Evolutionary conservation across 192 early-diverging fungal genomes (phyloP), one percentile per base, ranked within the genome.

Genomic region (Nowakowskiella sp.): DNA sequence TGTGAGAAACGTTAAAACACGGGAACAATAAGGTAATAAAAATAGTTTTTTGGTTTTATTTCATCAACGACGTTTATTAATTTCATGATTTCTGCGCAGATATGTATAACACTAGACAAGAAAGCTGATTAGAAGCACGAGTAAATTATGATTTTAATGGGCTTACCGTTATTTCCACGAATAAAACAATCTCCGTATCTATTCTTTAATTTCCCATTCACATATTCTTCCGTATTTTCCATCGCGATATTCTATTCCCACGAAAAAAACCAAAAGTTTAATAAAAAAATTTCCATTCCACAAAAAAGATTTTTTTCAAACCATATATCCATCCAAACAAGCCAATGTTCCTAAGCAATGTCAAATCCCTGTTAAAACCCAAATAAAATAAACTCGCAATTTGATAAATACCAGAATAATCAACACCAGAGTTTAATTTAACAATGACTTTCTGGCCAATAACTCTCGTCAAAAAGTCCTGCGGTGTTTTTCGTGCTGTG

Each of bases 121-220:
- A 39, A 39, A 13, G 19, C 19, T 39, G 36, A 19, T 39, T 13
- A 39, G 36, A 13, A 39, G 19, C 13, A 39, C 13, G 19, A 39
- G 19, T 13, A 39, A 19, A 39, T 13, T 13, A 19, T 39, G 19
- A 39, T 39, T 13, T 39, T 39, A 13, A 39, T 39, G 13, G 13
- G 13, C 31, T 50, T 81, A 85, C 88, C 89, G 65, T 95, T 95
- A 72, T 98, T 98, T 51, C 94, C 94, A 6, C 94, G 86, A 68
- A 98, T 91, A 68, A 98, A 98, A 1, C 83, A 84, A 54, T 98
- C 94, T 21, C 92, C 92, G 62, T 93, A 98, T 47, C 74, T 83
- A 72, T 94, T 92, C 53, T 86, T 92, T 28, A 90, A 68, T 48
- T 86, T 73, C n/a, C 94, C 94, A 62, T 94, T 85, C 25, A 94